phyloP scores from a whole-genome alignment of 1,284 basidiomycete genomes.

The Golubevia pallescens region DNA sequence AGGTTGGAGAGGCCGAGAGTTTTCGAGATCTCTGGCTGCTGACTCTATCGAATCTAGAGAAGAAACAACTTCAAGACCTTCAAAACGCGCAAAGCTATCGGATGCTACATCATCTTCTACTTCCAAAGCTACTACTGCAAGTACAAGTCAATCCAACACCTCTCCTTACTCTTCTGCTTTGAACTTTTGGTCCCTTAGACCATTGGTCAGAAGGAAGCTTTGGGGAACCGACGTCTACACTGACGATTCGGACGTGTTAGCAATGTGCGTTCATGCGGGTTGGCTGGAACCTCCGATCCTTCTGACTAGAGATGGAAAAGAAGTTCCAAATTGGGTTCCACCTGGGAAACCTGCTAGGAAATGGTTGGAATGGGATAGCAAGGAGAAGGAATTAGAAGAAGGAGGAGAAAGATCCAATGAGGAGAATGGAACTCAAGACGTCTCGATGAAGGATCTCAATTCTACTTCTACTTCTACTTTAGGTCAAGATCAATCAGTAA shows the following conservation, averaged over 20 bases:
- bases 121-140: not conserved
- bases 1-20: constrained; percentile 56
- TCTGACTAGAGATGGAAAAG: constrained; percentile 7
- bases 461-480: not conserved
- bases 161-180: constrained; percentile 18
- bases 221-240: constrained; percentile 72
- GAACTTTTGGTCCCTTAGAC: constrained; percentile 46
- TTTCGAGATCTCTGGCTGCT: constrained; percentile 13
- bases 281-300: constrained; percentile 66
- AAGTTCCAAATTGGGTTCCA: constrained; percentile 5
- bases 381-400: constrained; percentile 2
- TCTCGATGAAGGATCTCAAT: not conserved
- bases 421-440: constrained; percentile 14
- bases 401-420: constrained; percentile 8
- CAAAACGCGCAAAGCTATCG: not conserved
- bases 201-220: constrained; percentile 60
- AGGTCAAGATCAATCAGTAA: too few relatives aligned
- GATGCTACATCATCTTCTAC: not conserved
- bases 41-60: not conserved
- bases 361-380: constrained; percentile 11
- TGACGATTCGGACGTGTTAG: constrained; percentile 70
- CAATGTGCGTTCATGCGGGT: constrained; percentile 69
- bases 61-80: not conserved
- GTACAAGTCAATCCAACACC: not conserved
- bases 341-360: constrained; percentile 10